phyloP scores from a whole-genome alignment of 2,329 filamentous ascomycete species.

The Eurotiales sp. region DNA sequence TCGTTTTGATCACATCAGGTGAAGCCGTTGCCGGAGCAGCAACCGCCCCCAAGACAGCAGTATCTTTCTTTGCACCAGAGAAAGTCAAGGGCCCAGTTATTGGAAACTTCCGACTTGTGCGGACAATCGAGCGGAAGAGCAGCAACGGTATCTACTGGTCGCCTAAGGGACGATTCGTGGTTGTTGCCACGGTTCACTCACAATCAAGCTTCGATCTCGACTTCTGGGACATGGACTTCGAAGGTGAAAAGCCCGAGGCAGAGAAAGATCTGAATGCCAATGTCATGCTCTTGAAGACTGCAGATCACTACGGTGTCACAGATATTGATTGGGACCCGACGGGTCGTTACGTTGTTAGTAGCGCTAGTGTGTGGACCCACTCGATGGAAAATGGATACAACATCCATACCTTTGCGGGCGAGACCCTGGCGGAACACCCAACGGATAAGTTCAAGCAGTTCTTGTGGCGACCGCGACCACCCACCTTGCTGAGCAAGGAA shows the following conservation, averaged over 20 bases:
- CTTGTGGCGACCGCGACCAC: slow-evolving; percentile 85
- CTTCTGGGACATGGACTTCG: slow-evolving; percentile 97
- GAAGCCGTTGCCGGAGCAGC: slow-evolving; percentile 75
- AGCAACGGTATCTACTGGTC: slow-evolving; percentile 99
- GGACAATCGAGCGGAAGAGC: slow-evolving; percentile 97
- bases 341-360: slow-evolving; percentile 88
- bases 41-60: slow-evolving; percentile 87
- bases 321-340: slow-evolving; percentile 98
- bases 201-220: slow-evolving; percentile 93
- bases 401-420: slow-evolving; percentile 93
- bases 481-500: slow-evolving; percentile 89
- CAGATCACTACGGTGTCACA: slow-evolving; percentile 95
- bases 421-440: slow-evolving; percentile 81
- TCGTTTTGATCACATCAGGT: slow-evolving; percentile 92
- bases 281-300: slow-evolving; percentile 87
- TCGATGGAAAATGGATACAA: slow-evolving; percentile 99
- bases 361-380: slow-evolving; percentile 94
- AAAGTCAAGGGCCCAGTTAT: slow-evolving; percentile 77
- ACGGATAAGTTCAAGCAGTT: slow-evolving; percentile 98
- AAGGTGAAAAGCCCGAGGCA: slow-evolving; percentile 88
- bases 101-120: slow-evolving; percentile 94
- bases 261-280: slow-evolving; percentile 95
- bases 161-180: slow-evolving; percentile 88
- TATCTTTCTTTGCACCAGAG: slow-evolving; percentile 95
- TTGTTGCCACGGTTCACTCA: slow-evolving; percentile 88